Conservation (phyloP, 768 basidiomycete genomes). For the Coprinopsis cinerea region DNA sequence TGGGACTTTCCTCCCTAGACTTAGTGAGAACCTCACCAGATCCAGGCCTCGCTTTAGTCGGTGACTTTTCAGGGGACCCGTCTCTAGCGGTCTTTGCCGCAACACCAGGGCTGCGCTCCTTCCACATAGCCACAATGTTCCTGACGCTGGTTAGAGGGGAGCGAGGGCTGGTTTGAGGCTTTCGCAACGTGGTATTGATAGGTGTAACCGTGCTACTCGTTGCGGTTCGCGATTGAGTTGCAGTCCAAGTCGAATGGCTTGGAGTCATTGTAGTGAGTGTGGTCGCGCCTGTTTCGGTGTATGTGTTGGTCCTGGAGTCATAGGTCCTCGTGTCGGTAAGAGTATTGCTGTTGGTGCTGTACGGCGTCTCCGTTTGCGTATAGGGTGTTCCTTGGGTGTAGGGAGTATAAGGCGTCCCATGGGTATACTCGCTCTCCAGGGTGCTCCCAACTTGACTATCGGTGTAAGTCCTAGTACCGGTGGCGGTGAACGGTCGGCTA, state of each 20-base stretch:
- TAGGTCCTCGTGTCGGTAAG: constrained; percentile 37
- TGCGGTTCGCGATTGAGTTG: background rate
- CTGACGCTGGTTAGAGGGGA: constrained; percentile 70
- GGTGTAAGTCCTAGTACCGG: constrained; percentile 12
- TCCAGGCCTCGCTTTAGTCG: constrained; percentile 13
- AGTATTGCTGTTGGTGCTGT: constrained; percentile 30
- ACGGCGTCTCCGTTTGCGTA: constrained; percentile 26
- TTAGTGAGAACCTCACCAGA: background rate
- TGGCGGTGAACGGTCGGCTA: constrained; percentile 12
- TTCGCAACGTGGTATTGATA: constrained; percentile 40
- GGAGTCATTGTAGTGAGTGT: constrained; percentile 41
- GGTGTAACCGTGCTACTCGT: background rate
- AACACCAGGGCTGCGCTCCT: constrained; percentile 61
- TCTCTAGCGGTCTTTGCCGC: constrained; percentile 33
- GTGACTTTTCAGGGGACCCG: constrained; percentile 27
- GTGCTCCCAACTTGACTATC: constrained; percentile 19
- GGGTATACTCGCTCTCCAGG: constrained; percentile 8
- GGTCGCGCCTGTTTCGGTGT: constrained; percentile 33
- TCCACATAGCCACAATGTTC: constrained; percentile 78
- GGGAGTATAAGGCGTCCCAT: constrained; percentile 15
- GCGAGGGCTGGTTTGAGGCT: constrained; percentile 60
- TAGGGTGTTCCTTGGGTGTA: constrained; percentile 15
- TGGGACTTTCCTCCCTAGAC: background rate
- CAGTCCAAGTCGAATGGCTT: constrained; percentile 19
- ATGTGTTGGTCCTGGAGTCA: constrained; percentile 27